These are phyloP conservation scores for Camellia lanceoleosa DNA, from an alignment of 148 eudicot species.

Conservation along the genomic window DNA sequence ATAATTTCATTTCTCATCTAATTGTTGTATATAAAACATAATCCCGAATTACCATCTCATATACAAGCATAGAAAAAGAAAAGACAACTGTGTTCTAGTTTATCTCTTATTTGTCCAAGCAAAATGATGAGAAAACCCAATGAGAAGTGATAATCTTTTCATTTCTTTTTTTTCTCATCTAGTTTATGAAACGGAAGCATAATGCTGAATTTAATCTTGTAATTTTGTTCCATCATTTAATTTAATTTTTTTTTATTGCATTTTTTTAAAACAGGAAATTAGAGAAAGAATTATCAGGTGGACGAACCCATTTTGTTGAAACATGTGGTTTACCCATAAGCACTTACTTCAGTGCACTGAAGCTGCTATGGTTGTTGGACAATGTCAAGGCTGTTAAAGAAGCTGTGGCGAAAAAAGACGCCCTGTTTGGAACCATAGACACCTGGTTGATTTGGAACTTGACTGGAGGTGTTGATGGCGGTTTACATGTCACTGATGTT, in stretches of 20 bases:
- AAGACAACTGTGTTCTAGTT: too few species aligned
- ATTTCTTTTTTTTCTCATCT: too few species aligned
- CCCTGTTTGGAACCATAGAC: slow-evolving; percentile 93
- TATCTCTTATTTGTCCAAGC: too few species aligned
- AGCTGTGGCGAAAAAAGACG: slow-evolving; percentile 74
- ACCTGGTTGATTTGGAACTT: slow-evolving; percentile 96
- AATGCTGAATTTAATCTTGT: too few species aligned
- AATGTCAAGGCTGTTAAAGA: slow-evolving; percentile 71
- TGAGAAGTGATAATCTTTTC: too few species aligned
- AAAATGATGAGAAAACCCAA: too few species aligned
- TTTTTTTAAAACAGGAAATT: slow-evolving; percentile 50
- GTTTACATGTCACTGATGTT: slow-evolving; percentile 88
- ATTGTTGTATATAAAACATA: too few species aligned
- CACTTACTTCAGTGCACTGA: slow-evolving; percentile 93
- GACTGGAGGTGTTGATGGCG: slow-evolving; percentile 72
- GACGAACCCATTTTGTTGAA: slow-evolving; percentile 78
- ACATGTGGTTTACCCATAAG: slow-evolving; percentile 92
- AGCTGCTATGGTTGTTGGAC: slow-evolving; percentile 83
- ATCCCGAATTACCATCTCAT: too few species aligned
- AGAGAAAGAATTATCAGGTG: slow-evolving; percentile 81
- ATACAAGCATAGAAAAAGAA: too few species aligned
- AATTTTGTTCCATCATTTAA: not conserved
- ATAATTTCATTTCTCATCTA: too few species aligned
- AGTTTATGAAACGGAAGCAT: not conserved
- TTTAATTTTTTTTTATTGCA: not conserved